phyloP scores from a whole-genome alignment of 2,329 filamentous ascomycete species.

The Xylariaceae sp. region DNA sequence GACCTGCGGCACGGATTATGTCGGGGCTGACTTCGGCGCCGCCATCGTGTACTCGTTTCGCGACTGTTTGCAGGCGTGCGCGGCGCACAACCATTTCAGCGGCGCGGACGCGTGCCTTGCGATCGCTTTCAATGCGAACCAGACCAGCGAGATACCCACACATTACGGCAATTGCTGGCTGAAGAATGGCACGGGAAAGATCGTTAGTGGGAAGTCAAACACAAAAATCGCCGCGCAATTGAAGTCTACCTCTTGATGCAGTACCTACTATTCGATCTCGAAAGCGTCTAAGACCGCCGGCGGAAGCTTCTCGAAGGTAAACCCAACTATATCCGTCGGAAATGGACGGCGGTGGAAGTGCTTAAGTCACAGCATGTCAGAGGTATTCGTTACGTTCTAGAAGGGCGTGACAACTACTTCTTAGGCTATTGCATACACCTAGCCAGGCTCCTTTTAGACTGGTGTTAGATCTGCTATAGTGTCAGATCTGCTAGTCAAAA shows the following conservation, averaged over 20 bases:
- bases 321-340: too few species aligned
- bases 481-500: too few species aligned
- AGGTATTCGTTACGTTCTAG: too few species aligned
- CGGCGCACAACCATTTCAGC: conserved; percentile 22
- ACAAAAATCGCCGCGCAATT: not conserved
- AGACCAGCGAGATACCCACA: not conserved
- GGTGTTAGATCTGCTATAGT: too few species aligned
- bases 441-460: too few species aligned
- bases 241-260: not conserved
- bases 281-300: too few species aligned
- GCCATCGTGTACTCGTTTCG: conserved; percentile 25
- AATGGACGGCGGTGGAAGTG: too few species aligned
- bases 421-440: too few species aligned
- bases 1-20: conserved; percentile 17
- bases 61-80: conserved; percentile 26
- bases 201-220: not conserved
- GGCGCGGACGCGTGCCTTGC: conserved; percentile 14
- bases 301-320: too few species aligned
- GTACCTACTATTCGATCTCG: too few species aligned
- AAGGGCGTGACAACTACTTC: too few species aligned
- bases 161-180: not conserved
- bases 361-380: too few species aligned
- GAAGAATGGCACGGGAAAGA: not conserved
- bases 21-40: conserved; percentile 15
- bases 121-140: conserved; percentile 18